Evolutionary conservation across 345 rosid genomes (phyloP), one percentile per base, ranked within the genome.

Genomic region (Sonneratia caseolaris): DNA sequence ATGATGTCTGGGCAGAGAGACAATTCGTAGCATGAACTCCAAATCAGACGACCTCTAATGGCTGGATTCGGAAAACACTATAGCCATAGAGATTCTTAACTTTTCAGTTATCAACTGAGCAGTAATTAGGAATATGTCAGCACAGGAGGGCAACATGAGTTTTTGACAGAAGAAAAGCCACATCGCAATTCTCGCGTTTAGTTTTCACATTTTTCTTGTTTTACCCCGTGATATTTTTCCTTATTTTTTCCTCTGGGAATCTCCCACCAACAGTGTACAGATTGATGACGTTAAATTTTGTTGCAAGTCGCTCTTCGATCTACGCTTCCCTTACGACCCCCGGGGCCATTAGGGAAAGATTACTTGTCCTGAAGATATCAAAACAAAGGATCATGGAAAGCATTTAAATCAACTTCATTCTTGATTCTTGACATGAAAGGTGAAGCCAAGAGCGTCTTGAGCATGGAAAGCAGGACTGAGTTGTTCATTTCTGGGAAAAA

Each of bases 211-310:
- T 40, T 4, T 40, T 40, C 43, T 40, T 40, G 43, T 40, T 40
- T 40, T 40, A 4, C 43, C 43, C 43, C 9, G 43, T 40, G 9
- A 40, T 8, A 8, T 40, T 40, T 40, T 69, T 40, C 51, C 35
- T 35, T 69, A 37, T 61, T 36, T 69, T 49, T 53, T 40, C 43
- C 9, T 4, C 71, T 69, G 48, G 22, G 22, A 16, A 48, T 69
- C 71, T 57, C 14, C 3, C 9, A 21, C 27, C 40, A 10, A 57
- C 71, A 69, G 37, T 49, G 71, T 69, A 69, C 71, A 69, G 42
- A 69, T 69, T 22, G 47, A 49, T 69, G 71, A 57, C 51, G 61
- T 49, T 69, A 57, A 57, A 69, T 49, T 69, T 69, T 57, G 40
- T 19, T 37, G 43, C 59, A 53, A 53, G 22, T 53, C 59, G 1